phyloP scores from a whole-genome alignment of 768 basidiomycete genomes.

The Omphalotus guepiniiformis region DNA sequence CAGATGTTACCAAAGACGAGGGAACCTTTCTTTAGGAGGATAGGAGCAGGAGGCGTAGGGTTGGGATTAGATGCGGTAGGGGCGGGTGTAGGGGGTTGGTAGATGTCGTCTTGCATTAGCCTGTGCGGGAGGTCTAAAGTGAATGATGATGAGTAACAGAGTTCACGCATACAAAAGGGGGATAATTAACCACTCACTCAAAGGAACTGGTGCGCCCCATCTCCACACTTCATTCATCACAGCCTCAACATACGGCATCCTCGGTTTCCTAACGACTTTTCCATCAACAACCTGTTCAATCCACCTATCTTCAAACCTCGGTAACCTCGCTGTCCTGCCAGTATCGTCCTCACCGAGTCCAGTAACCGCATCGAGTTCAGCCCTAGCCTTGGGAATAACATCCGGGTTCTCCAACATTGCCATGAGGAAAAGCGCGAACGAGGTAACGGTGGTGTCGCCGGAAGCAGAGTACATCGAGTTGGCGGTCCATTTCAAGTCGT shows the following conservation, averaged over 20 bases:
- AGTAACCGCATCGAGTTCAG: slow-evolving; percentile 60
- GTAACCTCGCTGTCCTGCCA: slow-evolving; percentile 19
- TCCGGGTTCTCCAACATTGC: slow-evolving; percentile 63
- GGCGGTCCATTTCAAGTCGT: slow-evolving; percentile 77
- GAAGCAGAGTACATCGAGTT: slow-evolving; percentile 28
- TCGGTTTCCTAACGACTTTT: slow-evolving; percentile 1
- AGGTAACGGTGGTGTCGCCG: slow-evolving; percentile 44
- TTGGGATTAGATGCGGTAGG: slow-evolving; percentile 54
- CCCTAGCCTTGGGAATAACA: slow-evolving; percentile 52
- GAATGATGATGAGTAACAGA: slow-evolving; percentile 2
- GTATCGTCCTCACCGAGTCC: slow-evolving; percentile 24
- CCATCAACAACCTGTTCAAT: slow-evolving; percentile 12
- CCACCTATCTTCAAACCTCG: background rate
- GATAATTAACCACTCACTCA: slow-evolving; percentile 37
- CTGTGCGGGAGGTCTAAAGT: slow-evolving; percentile 57
- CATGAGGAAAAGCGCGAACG: slow-evolving; percentile 57
- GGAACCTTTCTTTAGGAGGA: slow-evolving; percentile 7
- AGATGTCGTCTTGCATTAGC: slow-evolving; percentile 62
- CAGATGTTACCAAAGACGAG: slow-evolving; percentile 60
- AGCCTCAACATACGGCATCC: slow-evolving; percentile 35
- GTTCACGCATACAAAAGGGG: background rate
- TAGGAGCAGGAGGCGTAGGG: background rate
- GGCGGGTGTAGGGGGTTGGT: slow-evolving; percentile 32
- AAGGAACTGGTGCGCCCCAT: slow-evolving; percentile 55
- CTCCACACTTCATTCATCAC: slow-evolving; percentile 52